Base-by-base conservation (phyloP, 331 rosid genomes). In the Telfairia occidentalis region DNA sequence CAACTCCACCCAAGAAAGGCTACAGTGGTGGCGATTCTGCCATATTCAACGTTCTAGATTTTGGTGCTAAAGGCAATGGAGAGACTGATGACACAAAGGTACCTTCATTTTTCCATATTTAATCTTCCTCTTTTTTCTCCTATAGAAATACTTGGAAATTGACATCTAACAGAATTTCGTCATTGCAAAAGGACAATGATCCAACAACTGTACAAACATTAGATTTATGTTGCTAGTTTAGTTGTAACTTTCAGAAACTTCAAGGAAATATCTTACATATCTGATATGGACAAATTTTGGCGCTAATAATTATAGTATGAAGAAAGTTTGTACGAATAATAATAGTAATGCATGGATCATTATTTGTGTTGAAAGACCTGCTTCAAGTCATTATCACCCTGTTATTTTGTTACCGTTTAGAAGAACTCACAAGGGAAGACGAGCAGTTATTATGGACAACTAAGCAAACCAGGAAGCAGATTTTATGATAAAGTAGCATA, bases 51-150 rank as follows among this genome's bases (percentile, higher is more conserved):
- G 99, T 95, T 80, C 81, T 88, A 29, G 76, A 90, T 83, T 95
- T 92, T 83, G 99, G 99, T 73, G 99, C 99, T 15, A 87, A 90
- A 83, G 99, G 99, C n/a, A 87, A 92, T 71, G 99, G 96, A 21
- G 82, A 67, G 35, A 53, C 86, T 23, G 99, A 92, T 75, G 99
- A 95, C 78, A 95, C 99, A 3, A 86, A 90, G 99, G 99, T 95
- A 80, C 54, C 55, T 43, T 48, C 58, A 16, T 43, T 43, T 21
- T 43, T 0, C 74, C 28, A 63, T 63, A 63, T 63, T 63, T 28
- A 35, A 61, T 26, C 26, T 34, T 61, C 8, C n/a, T 11, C 38
- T 59, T 66, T 34, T 65, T 40, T 32, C 74, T 43, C 24, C 55
- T 42, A 26, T 8, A 71, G 9, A 46, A 46, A 23, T 45, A 28